phyloP scores from a whole-genome alignment of 2,329 filamentous ascomycete genomes.

The Thielaviopsis musarum region DNA sequence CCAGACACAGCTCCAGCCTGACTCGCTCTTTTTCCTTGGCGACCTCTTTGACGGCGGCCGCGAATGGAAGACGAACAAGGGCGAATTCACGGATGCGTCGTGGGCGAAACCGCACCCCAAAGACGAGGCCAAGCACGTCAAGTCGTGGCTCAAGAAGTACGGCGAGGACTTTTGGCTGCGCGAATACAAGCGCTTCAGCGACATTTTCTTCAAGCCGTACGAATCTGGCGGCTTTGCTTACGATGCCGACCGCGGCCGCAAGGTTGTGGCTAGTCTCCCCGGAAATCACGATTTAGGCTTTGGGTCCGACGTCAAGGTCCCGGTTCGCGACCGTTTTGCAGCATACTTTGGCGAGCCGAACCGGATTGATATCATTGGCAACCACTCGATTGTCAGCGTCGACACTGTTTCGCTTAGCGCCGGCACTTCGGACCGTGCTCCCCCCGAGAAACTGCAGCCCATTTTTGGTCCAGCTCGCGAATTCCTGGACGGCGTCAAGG shows the following conservation, averaged over 20 bases:
- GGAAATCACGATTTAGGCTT: slow-evolving; percentile 95
- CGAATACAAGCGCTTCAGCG: slow-evolving; percentile 74
- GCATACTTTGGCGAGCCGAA: slow-evolving; percentile 87
- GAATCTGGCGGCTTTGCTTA: slow-evolving; percentile 37
- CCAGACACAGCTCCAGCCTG: slow-evolving; percentile 59
- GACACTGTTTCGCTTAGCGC: slow-evolving; percentile 82
- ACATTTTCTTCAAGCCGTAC: slow-evolving; percentile 49
- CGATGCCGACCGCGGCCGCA: slow-evolving; percentile 48
- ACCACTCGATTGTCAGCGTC: slow-evolving; percentile 87
- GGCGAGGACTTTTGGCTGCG: slow-evolving; percentile 69
- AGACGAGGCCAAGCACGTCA: slow-evolving; percentile 36
- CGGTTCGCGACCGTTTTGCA: slow-evolving; percentile 69
- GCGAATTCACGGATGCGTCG: slow-evolving; percentile 39
- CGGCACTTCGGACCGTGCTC: slow-evolving; percentile 32
- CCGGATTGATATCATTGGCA: slow-evolving; percentile 76
- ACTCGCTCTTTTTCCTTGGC: slow-evolving; percentile 79
- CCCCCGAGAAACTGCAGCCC: slow-evolving; percentile 32
- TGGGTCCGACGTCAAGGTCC: slow-evolving; percentile 63
- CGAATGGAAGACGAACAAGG: slow-evolving; percentile 69
- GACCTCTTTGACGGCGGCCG: slow-evolving; percentile 91
- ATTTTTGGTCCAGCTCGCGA: slow-evolving; percentile 64
- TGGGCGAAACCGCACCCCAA: slow-evolving; percentile 37
- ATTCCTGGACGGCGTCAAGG: slow-evolving; percentile 54
- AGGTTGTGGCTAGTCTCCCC: slow-evolving; percentile 69
- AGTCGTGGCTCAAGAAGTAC: slow-evolving; percentile 58